phyloP scores from a whole-genome alignment of 225 moss, liverwort and hornwort genomes.

The Pseudisothecium myosuroides region DNA sequence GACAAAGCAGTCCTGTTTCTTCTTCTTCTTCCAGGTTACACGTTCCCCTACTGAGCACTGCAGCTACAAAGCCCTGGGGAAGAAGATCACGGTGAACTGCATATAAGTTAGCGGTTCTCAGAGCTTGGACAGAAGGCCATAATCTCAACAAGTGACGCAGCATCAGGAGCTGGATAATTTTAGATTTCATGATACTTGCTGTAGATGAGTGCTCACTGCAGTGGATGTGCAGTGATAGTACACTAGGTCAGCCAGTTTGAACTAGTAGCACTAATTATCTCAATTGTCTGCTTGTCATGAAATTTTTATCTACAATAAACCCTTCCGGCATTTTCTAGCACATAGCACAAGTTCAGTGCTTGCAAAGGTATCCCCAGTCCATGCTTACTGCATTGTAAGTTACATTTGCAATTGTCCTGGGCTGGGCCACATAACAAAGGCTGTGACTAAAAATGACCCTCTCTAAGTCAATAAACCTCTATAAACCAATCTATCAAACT shows the following conservation, averaged over 20 bases:
- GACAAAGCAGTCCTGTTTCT: not conserved
- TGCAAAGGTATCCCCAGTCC: not conserved
- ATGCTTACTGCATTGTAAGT: not conserved
- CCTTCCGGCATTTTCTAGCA: not conserved
- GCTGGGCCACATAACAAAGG: too few species aligned
- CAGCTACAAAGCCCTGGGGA: too few species aligned
- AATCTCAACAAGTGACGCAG: not conserved
- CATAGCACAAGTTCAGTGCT: not conserved
- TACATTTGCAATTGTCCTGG: not conserved
- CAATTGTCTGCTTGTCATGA: not conserved
- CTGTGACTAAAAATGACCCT: too few species aligned
- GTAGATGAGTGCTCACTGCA: not conserved
- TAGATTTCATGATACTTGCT: not conserved
- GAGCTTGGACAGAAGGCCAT: not conserved
- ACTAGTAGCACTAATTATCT: not conserved
- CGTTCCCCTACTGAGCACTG: not conserved
- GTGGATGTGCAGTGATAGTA: not conserved
- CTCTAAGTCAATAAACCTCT: too few species aligned
- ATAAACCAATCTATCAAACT: too few species aligned
- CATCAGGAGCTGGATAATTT: not conserved
- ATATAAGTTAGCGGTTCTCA: not conserved
- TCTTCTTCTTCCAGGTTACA: not conserved
- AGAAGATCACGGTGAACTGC: not conserved
- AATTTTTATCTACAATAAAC: not conserved
- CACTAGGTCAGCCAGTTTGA: not conserved